phyloP scores from a whole-genome alignment of 176 grass and related monocot genomes.

The Cenchrus purpureus region DNA sequence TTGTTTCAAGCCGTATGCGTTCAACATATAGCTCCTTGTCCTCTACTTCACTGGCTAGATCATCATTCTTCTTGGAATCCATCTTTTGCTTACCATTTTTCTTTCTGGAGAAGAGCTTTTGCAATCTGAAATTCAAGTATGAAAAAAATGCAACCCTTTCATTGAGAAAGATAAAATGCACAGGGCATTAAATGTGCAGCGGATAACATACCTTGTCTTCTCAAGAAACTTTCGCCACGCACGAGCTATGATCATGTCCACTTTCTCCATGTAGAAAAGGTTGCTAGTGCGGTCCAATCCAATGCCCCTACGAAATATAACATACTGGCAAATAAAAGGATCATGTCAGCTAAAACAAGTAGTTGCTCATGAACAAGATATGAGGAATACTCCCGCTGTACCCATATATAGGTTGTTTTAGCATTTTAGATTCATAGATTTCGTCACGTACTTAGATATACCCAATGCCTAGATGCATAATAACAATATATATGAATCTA shows the following conservation, averaged over 20 bases:
- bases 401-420: too few species aligned
- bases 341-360: constrained; percentile 25
- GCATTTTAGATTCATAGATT: too few species aligned
- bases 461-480: too few species aligned
- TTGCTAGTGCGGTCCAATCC: constrained; percentile 84
- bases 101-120: constrained; percentile 78
- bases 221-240: constrained; percentile 76
- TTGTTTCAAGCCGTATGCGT: constrained; percentile 88
- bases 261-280: constrained; percentile 95
- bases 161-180: constrained; percentile 36
- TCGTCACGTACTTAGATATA: too few species aligned
- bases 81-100: constrained; percentile 47
- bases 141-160: constrained; percentile 20
- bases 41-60: constrained; percentile 58
- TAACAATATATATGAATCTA: too few species aligned
- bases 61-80: constrained; percentile 83
- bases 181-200: constrained; percentile 16
- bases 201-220: constrained; percentile 75
- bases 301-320: constrained; percentile 95
- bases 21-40: constrained; percentile 75
- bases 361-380: neutral
- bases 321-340: constrained; percentile 65
- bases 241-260: constrained; percentile 85
- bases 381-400: neutral
- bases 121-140: constrained; percentile 57